Conservation (phyloP, 768 basidiomycete genomes). For the Pilatotrama ljubarskyi region DNA sequence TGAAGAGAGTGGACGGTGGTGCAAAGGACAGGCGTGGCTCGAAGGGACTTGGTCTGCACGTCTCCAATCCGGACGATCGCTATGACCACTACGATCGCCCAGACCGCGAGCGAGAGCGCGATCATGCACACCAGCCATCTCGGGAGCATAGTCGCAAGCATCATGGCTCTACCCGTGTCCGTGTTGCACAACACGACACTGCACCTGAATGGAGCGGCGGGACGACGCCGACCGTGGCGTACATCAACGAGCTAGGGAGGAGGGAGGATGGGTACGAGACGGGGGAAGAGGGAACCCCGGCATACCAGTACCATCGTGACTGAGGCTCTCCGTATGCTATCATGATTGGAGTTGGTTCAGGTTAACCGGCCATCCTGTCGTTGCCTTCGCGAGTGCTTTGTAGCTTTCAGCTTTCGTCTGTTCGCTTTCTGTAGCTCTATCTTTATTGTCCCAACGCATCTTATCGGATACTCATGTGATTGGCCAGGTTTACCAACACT, state of each 20-base stretch:
- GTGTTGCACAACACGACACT: slow-evolving; percentile 6
- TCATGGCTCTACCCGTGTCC: slow-evolving; percentile 1
- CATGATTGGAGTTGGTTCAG: background rate
- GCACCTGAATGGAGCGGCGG: slow-evolving; percentile 6
- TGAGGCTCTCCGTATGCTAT: background rate
- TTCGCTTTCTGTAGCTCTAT: background rate
- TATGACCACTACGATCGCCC: background rate
- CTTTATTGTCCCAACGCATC: background rate
- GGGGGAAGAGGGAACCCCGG: background rate
- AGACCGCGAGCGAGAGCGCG: slow-evolving; percentile 2
- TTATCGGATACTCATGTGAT: no score
- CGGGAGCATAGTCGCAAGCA: slow-evolving; percentile 5
- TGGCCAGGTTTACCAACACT: no score
- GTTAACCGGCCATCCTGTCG: background rate
- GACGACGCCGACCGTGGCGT: background rate
- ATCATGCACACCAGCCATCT: background rate
- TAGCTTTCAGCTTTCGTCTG: background rate
- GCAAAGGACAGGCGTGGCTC: slow-evolving; percentile 11
- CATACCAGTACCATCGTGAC: slow-evolving; percentile 1
- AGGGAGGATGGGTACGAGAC: slow-evolving; percentile 16
- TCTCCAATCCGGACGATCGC: slow-evolving; percentile 25
- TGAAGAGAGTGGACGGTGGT: background rate
- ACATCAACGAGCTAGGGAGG: slow-evolving; percentile 13
- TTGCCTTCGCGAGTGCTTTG: background rate
- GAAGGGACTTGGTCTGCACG: slow-evolving; percentile 17